Conservation (phyloP, 305 asterid genomes). For the Petunia hybrid region DNA sequence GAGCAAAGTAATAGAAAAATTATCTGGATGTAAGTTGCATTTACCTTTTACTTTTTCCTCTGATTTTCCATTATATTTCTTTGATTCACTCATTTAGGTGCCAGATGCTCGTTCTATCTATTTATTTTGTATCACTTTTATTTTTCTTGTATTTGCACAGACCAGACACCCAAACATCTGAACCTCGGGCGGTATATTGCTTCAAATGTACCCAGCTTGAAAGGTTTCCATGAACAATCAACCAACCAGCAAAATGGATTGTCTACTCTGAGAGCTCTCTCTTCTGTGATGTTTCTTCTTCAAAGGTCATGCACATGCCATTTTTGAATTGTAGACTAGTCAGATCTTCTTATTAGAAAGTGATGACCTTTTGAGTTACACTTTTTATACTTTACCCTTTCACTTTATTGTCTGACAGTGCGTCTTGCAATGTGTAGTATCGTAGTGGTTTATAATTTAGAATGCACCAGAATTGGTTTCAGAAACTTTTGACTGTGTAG, state of each 20-base stretch:
- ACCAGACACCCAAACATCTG: constrained; percentile 60
- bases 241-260: constrained; percentile 58
- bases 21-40: constrained; percentile 81
- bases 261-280: constrained; percentile 70
- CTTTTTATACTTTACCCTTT: constrained; percentile 21
- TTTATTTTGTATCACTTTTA: constrained; percentile 28
- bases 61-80: neutral
- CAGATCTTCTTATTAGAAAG: constrained; percentile 24
- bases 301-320: constrained; percentile 62
- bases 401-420: constrained; percentile 4
- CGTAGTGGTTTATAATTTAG: constrained; percentile 23
- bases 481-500: neutral
- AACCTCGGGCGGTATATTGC: constrained; percentile 77
- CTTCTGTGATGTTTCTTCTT: constrained; percentile 73
- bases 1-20: constrained; percentile 64
- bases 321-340: constrained; percentile 24
- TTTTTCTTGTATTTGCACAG: constrained; percentile 55
- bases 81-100: neutral
- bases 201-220: constrained; percentile 78
- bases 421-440: constrained; percentile 24
- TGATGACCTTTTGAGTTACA: constrained; percentile 16
- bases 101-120: constrained; percentile 19
- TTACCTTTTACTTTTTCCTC: constrained; percentile 17
- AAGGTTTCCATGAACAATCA: constrained; percentile 61
- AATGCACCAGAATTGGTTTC: constrained; percentile 22